Evolutionary conservation across 495 filamentous ascomycete species (phyloP), one percentile per base, ranked within the genome.

Genomic region (Xylaria cubensis): DNA sequence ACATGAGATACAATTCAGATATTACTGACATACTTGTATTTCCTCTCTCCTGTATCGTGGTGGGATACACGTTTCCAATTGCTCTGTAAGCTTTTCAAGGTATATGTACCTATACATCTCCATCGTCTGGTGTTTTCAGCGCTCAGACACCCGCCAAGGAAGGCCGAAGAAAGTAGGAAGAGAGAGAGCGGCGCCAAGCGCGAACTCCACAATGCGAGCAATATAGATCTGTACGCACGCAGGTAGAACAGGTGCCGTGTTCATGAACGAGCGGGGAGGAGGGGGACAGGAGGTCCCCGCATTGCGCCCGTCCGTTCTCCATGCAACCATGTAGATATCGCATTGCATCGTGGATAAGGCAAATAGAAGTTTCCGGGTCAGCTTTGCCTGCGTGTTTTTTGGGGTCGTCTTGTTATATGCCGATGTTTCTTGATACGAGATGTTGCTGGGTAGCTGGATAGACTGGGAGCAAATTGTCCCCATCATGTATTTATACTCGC

Each of bases 191-290:
- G n/a, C 9, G 48, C n/a, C 48, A 21, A 51, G 48, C 48, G 48
- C 7, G 48, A 24, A 51, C 8, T 51, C n/a, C n/a, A 24, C n/a
- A 51, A 51, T 51, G 48, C 48, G n/a, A 51, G 48, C 48, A 51
- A 51, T 51, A 51, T 10, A 21, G 6, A 65, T 29, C 15, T n/a
- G 17, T 51, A 29, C n/a, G 62, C 42, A 64, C 36, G 62, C 42
- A 64, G 41, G 42, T 15, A 41, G 39, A 51, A 51, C 39, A 66
- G 64, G 39, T 66, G 64, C 64, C 64, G 64, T 46, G 64, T 53
- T 53, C 19, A 17, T 19, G 32, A 17, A 61, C 24, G 46, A 26
- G 65, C 29, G 65, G 48, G 65, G 50, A 36, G 48, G 24, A 29
- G 29, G 34, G 34, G 34, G 56, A 17, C 10, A 39, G 32, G 5